These are phyloP conservation scores for Pelargonium nanum DNA, from an alignment of 345 rosid genomes.

Conservation along the genomic window DNA sequence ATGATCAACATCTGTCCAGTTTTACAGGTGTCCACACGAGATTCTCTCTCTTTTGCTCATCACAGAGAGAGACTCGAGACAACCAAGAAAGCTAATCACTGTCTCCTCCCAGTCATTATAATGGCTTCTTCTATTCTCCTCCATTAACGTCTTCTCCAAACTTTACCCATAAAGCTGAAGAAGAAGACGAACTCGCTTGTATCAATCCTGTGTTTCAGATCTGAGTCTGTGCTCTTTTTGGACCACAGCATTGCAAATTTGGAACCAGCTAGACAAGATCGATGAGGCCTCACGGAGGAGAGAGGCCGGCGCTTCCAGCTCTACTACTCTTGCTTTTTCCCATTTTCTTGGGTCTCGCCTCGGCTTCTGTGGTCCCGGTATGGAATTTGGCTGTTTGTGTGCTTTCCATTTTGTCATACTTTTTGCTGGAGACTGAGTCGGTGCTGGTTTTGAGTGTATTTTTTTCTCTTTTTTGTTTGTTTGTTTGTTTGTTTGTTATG, in stretches of 20 bases:
- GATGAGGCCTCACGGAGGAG: not conserved
- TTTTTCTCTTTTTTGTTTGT: not conserved
- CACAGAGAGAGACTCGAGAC: not conserved
- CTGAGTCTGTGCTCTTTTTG: not conserved
- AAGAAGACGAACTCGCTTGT: too few relatives aligned
- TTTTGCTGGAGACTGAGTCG: not conserved
- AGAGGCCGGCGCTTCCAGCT: conserved; percentile 35
- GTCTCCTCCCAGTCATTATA: not conserved
- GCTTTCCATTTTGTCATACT: not conserved
- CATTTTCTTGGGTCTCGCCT: conserved; percentile 48
- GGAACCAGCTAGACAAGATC: too few relatives aligned
- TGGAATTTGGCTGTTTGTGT: not conserved
- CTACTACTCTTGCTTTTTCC: conserved; percentile 48
- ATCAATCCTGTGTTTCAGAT: not conserved
- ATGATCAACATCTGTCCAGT: not conserved
- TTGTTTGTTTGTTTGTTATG: not conserved
- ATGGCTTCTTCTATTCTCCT: not conserved
- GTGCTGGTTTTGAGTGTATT: not conserved
- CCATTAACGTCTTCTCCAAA: not conserved
- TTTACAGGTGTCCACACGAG: not conserved
- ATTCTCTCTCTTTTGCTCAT: not conserved
- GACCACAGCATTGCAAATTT: not conserved
- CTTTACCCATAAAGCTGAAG: not conserved
- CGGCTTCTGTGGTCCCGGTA: conserved; percentile 73
- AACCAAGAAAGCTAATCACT: not conserved